phyloP scores from a whole-genome alignment of 1,284 basidiomycete genomes.

The Heterobasidion annosum region DNA sequence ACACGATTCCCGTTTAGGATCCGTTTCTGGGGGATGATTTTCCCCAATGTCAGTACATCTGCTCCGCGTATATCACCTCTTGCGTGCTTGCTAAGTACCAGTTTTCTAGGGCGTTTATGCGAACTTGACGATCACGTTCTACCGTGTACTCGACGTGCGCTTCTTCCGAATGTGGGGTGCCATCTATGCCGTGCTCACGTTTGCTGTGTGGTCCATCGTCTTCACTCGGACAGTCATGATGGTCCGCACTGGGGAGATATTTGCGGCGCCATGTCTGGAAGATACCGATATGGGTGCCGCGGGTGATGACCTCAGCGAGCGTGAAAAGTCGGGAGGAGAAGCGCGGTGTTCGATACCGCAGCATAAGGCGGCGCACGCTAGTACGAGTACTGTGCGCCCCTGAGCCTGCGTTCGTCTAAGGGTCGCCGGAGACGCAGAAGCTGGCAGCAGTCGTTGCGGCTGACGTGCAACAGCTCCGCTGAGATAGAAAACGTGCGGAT shows the following conservation, averaged over 20 bases:
- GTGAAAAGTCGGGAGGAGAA: neutral
- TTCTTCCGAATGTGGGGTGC: slow-evolving; percentile 34
- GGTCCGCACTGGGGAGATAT: slow-evolving; percentile 8
- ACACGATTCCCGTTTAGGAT: slow-evolving; percentile 27
- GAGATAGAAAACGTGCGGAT: too few species aligned
- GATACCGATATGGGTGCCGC: neutral
- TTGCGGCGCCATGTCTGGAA: slow-evolving; percentile 9
- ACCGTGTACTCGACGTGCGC: slow-evolving; percentile 11
- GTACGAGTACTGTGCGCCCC: too few species aligned
- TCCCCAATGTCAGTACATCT: slow-evolving; percentile 33
- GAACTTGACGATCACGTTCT: slow-evolving; percentile 2
- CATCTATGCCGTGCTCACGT: slow-evolving; percentile 26
- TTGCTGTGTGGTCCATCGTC: slow-evolving; percentile 36
- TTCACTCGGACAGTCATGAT: slow-evolving; percentile 16
- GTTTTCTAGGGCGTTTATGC: slow-evolving; percentile 18
- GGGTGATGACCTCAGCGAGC: neutral
- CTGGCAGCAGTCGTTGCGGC: too few species aligned
- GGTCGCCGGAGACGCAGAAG: too few species aligned
- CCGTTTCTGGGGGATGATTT: slow-evolving; percentile 40
- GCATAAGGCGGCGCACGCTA: neutral
- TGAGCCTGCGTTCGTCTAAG: too few species aligned
- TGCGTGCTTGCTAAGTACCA: slow-evolving; percentile 23
- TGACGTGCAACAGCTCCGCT: too few species aligned
- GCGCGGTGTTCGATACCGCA: neutral
- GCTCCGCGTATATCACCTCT: slow-evolving; percentile 32